Percentiles rank a stretch among this genome's conserved stretches.
Evolutionary conservation across 495 filamentous ascomycete genomes (phyloP).

Genomic region (Trichodelitschia bisporula): DNA sequence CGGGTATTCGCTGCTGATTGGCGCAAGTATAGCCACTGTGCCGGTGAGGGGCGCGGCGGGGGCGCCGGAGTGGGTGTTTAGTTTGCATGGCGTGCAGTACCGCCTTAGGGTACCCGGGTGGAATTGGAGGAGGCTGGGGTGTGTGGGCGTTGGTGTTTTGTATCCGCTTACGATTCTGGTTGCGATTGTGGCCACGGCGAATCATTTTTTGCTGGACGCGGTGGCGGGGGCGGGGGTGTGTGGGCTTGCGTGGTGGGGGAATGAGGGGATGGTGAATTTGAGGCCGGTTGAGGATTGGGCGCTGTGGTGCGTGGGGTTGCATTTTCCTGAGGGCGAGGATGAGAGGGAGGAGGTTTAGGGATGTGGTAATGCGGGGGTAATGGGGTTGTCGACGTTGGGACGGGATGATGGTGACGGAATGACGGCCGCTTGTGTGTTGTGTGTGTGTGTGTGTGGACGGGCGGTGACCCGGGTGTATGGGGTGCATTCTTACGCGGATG

Average conservation of each 20-base stretch:
- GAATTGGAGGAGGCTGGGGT: slow-evolving; percentile 23
- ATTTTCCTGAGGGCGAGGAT: slow-evolving; percentile 25
- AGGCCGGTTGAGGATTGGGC: slow-evolving; percentile 40
- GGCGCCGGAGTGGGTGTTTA: too few species aligned
- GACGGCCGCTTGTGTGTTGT: too few species aligned
- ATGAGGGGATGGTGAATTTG: slow-evolving; percentile 32
- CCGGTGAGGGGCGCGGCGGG: slow-evolving; percentile 19
- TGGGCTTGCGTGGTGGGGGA: slow-evolving; percentile 29
- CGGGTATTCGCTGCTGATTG: slow-evolving; percentile 54
- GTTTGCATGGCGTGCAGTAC: slow-evolving; percentile 4
- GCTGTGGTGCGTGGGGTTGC: slow-evolving; percentile 32
- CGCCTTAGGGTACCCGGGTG: slow-evolving; percentile 10
- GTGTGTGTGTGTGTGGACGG: too few species aligned
- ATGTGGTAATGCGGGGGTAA: too few species aligned
- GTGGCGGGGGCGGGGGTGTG: slow-evolving; percentile 38
- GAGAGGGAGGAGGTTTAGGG: too few species aligned
- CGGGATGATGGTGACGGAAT: too few species aligned
- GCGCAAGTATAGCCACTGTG: slow-evolving; percentile 35
- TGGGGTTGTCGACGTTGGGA: too few species aligned
- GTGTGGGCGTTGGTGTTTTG: slow-evolving; percentile 26
- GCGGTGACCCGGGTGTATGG: too few species aligned
- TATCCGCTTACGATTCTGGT: slow-evolving; percentile 41
- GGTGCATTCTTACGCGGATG: too few species aligned
- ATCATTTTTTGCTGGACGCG: slow-evolving; percentile 44
- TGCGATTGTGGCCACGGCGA: slow-evolving; percentile 48